These are phyloP conservation scores for Pilatotrama ljubarskyi DNA, from an alignment of 768 basidiomycete species.

Conservation along the genomic window DNA sequence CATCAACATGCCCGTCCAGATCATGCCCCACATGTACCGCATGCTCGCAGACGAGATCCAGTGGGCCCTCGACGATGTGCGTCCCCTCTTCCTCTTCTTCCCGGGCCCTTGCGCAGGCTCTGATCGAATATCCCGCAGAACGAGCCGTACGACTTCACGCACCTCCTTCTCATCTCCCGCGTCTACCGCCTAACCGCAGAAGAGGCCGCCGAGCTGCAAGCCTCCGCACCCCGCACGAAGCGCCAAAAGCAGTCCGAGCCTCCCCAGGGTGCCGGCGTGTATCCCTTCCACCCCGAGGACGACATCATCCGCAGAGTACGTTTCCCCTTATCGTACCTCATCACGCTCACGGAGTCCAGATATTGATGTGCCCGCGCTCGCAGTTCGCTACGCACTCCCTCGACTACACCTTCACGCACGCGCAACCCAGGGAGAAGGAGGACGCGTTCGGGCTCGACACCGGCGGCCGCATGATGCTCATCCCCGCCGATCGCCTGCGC, in stretches of 20 bases:
- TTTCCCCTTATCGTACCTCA: conserved; percentile 4
- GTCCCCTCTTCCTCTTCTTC: conserved; percentile 26
- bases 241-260: conserved; percentile 43
- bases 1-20: conserved; percentile 94
- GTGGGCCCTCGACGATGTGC: conserved; percentile 64
- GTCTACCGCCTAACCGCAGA: conserved; percentile 72
- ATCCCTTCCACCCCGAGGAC: conserved; percentile 88
- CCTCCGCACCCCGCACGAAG: conserved; percentile 38
- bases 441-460: conserved; percentile 76
- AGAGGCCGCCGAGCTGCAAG: conserved; percentile 60
- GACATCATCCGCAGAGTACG: conserved; percentile 66
- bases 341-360: not conserved
- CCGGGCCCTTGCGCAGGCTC: not conserved
- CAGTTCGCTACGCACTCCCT: conserved; percentile 54
- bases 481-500: conserved; percentile 46
- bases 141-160: conserved; percentile 68
- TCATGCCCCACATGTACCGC: conserved; percentile 87
- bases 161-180: conserved; percentile 75
- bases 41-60: conserved; percentile 87
- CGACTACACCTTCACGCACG: conserved; percentile 55
- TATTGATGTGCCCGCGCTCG: not conserved
- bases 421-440: conserved; percentile 49
- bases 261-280: conserved; percentile 44
- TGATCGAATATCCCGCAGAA: conserved; percentile 34
- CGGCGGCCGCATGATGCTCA: conserved; percentile 63